phyloP scores from a whole-genome alignment of 2,329 filamentous ascomycete species.

The Blumeriella jaapii region DNA sequence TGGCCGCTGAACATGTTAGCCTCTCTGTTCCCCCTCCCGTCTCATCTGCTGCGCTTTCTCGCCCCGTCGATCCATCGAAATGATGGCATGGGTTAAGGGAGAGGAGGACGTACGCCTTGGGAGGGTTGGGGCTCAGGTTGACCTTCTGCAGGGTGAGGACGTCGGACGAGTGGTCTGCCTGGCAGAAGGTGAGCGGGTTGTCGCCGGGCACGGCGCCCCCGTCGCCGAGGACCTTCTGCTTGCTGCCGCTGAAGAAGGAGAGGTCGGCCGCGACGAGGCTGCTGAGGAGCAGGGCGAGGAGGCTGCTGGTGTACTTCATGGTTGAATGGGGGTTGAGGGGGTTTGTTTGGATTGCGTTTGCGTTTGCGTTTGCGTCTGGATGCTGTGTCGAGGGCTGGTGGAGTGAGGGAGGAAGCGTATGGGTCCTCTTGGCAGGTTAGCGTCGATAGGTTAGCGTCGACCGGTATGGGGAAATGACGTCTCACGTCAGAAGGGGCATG shows the following conservation, averaged over 20 bases:
- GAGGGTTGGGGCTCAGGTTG: constrained; percentile 77
- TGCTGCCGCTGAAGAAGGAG: constrained; percentile 34
- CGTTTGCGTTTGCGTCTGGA: background rate
- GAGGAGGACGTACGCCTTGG: constrained; percentile 53
- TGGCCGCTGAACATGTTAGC: too few species aligned
- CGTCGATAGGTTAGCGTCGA: too few species aligned
- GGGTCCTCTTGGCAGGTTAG: too few species aligned
- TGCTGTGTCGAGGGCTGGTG: too few species aligned
- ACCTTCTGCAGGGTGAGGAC: constrained; percentile 68
- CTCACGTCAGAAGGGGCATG: too few species aligned
- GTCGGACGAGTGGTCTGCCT: constrained; percentile 51
- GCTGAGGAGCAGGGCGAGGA: constrained; percentile 22
- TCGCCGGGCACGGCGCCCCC: constrained; percentile 46
- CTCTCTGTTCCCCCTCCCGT: too few species aligned
- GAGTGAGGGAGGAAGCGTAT: too few species aligned
- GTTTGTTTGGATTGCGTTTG: background rate
- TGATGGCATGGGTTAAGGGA: background rate
- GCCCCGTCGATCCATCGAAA: constrained; percentile 4
- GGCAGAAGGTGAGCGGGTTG: constrained; percentile 74
- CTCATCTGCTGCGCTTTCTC: too few species aligned
- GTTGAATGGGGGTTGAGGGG: background rate
- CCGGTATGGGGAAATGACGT: too few species aligned
- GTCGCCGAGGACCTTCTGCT: constrained; percentile 36
- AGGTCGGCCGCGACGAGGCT: constrained; percentile 26
- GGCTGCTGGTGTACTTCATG: constrained; percentile 25